A percentile compares a stretch with the other conserved stretches of the same genome.
Evolutionary conservation across 371 early-diverging fungal genomes (phyloP).

Genomic region (Saksenaea oblongispora): DNA sequence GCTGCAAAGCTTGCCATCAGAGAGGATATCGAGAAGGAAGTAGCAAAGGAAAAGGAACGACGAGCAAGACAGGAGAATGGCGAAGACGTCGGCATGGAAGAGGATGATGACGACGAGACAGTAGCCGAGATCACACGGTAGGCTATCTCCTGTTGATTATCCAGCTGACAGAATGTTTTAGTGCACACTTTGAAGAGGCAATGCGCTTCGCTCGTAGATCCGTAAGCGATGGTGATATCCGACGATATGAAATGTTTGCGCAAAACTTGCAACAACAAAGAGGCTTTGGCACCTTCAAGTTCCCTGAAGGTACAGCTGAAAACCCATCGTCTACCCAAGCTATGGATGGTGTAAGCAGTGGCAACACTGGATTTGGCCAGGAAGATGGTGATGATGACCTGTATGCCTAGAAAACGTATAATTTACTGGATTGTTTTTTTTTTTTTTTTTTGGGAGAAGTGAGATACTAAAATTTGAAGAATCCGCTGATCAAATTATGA

Average conservation of each 20-base stretch:
- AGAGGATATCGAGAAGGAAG: constrained; percentile 96
- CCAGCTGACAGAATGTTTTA: background rate
- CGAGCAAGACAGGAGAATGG: constrained; percentile 70
- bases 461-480: no score
- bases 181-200: constrained; percentile 97
- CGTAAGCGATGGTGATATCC: constrained; percentile 96
- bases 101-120: constrained; percentile 75
- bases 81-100: constrained; percentile 76
- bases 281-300: constrained; percentile 91
- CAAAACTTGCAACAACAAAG: constrained; percentile 94
- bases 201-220: constrained; percentile 98
- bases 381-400: constrained; percentile 61
- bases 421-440: no score
- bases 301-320: constrained; percentile 74
- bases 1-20: constrained; percentile 99
- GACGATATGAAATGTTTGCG: constrained; percentile 99
- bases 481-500: no score
- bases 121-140: constrained; percentile 90
- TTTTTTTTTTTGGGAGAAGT: background rate
- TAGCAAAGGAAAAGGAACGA: constrained; percentile 69
- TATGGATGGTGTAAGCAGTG: constrained; percentile 29
- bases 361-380: constrained; percentile 47
- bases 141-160: background rate
- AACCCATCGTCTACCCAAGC: constrained; percentile 24
- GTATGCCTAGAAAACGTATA: constrained; percentile 52